Base-by-base conservation (phyloP, 176 grass and related monocot species). In the Chrysopogon serrulatus region DNA sequence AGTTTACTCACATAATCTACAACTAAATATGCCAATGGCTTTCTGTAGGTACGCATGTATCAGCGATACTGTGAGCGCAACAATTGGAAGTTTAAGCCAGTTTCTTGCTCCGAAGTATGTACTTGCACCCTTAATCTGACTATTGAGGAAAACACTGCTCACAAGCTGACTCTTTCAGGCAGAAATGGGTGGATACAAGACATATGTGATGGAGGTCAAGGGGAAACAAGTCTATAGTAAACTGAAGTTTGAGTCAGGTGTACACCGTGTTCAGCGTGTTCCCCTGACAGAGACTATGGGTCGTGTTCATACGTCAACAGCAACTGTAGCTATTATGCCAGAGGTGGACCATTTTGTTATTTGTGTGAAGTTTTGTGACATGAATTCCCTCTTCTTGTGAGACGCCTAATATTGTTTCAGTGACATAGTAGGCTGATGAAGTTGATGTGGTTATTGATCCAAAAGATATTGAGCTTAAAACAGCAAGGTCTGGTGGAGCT, bases 281-380 rank as follows among this genome's bases (percentile, higher is more conserved):
- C 96, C 96, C 23, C 87, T 85, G 83, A 98, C 96, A 86, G 92
- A 98, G 72, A 64, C 96, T 62, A 94, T 95, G 86, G 96, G 93
- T 5, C 92, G 96, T 72, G 85, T 98, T 76, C 96, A 98, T 74
- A 98, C 96, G 9, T 98, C 96, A 88, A 98, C 96, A 43, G 89
- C 96, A 68, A 98, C 96, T 86, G 91, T 98, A 48, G 96, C 96
- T 57, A 90, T 95, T 86, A 98, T 98, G 96, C 96, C 96, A 65
- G 96, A 98, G 92, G 96, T 98, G 57, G 26, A 68, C 65, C 36
- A 53, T 77, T 53, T 67, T 68, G 40, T 70, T 81, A 51, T 42
- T 57, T 70, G 47, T 9, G 5, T 53, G 78, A 34, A 51, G 3
- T 48, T 88, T 57, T 71, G 18, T 69, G 34, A 28, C 48, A 28